Base-by-base conservation (phyloP, 768 basidiomycete genomes). In the Pleurotus ostreatus region DNA sequence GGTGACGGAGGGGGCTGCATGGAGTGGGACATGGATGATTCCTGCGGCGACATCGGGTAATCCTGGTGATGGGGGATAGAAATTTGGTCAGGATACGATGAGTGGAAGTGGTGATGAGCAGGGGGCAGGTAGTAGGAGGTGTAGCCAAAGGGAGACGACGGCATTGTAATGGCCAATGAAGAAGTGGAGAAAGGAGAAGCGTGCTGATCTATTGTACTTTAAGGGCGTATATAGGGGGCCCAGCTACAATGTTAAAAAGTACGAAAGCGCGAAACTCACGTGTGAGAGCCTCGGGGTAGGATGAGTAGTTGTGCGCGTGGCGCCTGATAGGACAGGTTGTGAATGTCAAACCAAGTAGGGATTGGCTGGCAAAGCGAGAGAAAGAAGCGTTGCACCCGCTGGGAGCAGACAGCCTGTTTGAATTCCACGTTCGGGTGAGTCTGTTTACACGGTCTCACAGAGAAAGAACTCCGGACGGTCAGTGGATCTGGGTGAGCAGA, bases 1-100 rank as follows among this genome's bases (percentile, higher is more conserved):
- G 85, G 80, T 22, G 86, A 83, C 52, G 80, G 78, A 55, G 84
- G 79, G 9, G 77, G 76, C 55, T 77, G 79, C 74, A 78, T 79
- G 8, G 74, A 71, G 58, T 79, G 79, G 30, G 69, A 61, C 59
- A 71, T 60, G 16, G 65, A 64, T 58, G 78, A 75, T 61, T 78
- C 72, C 67, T 78, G 73, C 58, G 77, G 72, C 52, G 68, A 68
- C 65, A 63, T 74, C 59, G 59, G 66, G 57, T 43, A 67, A 59
- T 63, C 66, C 68, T 69, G 70, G 60, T 60, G 71, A 66, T 63
- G 65, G 57, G 56, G 58, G 57, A 61, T 64, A 56, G 58, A 69
- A 58, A 65, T 60, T 58, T 57, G 53, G 54, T 72, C 68, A 60
- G 67, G 57, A 59, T 69, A 66, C 57, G 40, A 56, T 45, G 37